phyloP scores from a whole-genome alignment of 225 moss, liverwort and hornwort genomes.

The Pseudoscleropodium purum region DNA sequence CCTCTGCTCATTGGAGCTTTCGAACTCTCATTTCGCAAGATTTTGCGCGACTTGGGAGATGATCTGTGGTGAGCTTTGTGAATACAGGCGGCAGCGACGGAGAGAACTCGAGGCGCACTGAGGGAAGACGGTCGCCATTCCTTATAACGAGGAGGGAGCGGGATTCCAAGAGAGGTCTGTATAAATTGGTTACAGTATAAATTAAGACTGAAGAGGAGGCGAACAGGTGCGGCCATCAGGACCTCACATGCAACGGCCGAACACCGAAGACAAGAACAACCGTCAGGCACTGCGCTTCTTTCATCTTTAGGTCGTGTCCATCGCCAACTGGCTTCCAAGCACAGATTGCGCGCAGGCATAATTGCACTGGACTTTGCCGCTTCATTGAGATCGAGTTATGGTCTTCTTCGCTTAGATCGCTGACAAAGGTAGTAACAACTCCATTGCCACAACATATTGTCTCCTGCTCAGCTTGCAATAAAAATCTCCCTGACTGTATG shows the following conservation, averaged over 20 bases:
- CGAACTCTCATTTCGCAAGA: background rate
- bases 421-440: background rate
- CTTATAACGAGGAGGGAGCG: background rate
- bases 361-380: background rate
- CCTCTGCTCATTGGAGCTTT: background rate
- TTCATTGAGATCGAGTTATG: background rate
- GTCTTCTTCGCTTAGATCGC: background rate
- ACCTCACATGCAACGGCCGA: constrained; percentile 18
- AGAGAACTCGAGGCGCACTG: background rate
- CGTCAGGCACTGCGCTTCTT: background rate
- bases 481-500: background rate
- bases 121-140: background rate
- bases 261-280: background rate
- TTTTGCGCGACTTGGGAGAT: background rate
- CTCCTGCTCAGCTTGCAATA: background rate
- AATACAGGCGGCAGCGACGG: background rate
- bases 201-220: constrained; percentile 1
- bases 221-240: constrained; percentile 33
- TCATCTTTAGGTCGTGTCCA: background rate
- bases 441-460: background rate
- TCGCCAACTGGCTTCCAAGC: background rate
- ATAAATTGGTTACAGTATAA: constrained; percentile 24
- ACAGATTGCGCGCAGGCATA: background rate
- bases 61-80: background rate
- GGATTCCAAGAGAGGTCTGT: constrained; percentile 31